A percentile compares a stretch with the other conserved stretches of the same genome.
phyloP scores from a whole-genome alignment of 2,329 filamentous ascomycete genomes.

The Leptographium procerum region DNA sequence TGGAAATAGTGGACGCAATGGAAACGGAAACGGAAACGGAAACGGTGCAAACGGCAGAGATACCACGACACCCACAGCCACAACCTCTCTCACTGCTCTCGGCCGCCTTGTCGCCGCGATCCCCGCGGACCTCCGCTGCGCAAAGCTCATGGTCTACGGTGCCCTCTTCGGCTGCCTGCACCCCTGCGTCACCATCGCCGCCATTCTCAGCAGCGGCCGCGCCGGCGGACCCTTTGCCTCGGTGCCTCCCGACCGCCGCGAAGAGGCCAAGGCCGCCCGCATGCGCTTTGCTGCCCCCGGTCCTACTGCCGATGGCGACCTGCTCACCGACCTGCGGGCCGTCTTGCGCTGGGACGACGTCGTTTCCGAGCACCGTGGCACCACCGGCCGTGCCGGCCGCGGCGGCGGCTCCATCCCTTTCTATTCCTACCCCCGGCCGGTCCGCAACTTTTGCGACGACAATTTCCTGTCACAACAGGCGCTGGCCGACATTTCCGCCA shows the following conservation, averaged over 20 bases:
- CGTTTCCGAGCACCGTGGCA: neutral
- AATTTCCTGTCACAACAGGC: slow-evolving; percentile 79
- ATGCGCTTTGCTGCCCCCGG: slow-evolving; percentile 64
- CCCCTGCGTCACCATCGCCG: slow-evolving; percentile 76
- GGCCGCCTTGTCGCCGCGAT: slow-evolving; percentile 92
- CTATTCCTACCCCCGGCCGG: slow-evolving; percentile 42
- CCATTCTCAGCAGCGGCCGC: slow-evolving; percentile 65
- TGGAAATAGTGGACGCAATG: too few species aligned
- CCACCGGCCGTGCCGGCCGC: neutral
- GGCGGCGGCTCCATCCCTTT: neutral
- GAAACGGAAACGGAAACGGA: too few species aligned
- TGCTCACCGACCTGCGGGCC: slow-evolving; percentile 76
- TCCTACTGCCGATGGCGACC: slow-evolving; percentile 62
- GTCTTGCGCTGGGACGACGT: slow-evolving; percentile 66
- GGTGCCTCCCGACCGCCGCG: slow-evolving; percentile 68
- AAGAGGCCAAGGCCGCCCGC: slow-evolving; percentile 68
- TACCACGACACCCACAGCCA: slow-evolving; percentile 26
- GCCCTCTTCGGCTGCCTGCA: slow-evolving; percentile 89
- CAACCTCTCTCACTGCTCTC: slow-evolving; percentile 79
- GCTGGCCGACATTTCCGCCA: slow-evolving; percentile 78
- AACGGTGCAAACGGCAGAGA: too few species aligned
- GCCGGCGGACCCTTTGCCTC: slow-evolving; percentile 65
- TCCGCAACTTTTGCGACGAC: slow-evolving; percentile 69
- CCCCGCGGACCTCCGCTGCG: slow-evolving; percentile 82
- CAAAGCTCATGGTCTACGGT: slow-evolving; percentile 91